Percentiles rank a stretch among this genome's conserved stretches.
phyloP scores from a whole-genome alignment of 768 basidiomycete species.

The Boletus subparvulus region DNA sequence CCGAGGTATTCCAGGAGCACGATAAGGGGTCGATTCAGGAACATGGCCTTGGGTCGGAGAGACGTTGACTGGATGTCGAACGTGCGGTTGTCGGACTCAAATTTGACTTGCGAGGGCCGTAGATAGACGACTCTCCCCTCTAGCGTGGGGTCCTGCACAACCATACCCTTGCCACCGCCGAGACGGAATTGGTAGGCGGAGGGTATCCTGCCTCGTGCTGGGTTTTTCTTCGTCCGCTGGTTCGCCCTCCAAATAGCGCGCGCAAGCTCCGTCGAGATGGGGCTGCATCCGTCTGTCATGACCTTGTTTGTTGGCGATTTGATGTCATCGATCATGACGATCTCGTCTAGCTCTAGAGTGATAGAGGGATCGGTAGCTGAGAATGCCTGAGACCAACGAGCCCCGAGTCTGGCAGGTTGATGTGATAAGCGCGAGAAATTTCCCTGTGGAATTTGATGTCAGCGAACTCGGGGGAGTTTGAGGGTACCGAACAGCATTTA shows the following conservation, averaged over 20 bases:
- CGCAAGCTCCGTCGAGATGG: conserved; percentile 41
- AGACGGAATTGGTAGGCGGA: conserved; percentile 47
- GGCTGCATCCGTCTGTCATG: conserved; percentile 55
- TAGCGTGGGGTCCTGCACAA: conserved; percentile 42
- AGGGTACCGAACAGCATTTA: conserved; percentile 13
- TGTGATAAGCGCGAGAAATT: conserved; percentile 38
- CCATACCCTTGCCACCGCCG: conserved; percentile 49
- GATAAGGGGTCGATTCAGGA: conserved; percentile 49
- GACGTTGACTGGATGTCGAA: conserved; percentile 52
- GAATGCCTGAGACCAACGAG: conserved; percentile 57
- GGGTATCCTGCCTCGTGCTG: conserved; percentile 25
- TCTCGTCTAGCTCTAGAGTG: conserved; percentile 35
- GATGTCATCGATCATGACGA: conserved; percentile 33
- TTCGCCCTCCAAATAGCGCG: conserved; percentile 38
- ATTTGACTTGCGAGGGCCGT: conserved; percentile 50
- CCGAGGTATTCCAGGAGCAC: conserved; percentile 48
- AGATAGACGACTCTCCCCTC: conserved; percentile 37
- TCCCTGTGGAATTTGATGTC: conserved; percentile 29
- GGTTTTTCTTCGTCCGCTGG: conserved; percentile 26
- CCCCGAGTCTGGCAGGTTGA: conserved; percentile 49
- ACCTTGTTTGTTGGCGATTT: conserved; percentile 25
- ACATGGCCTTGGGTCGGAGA: conserved; percentile 41
- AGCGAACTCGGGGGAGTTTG: not conserved
- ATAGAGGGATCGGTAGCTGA: conserved; percentile 51
- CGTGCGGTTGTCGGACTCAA: conserved; percentile 37